Evolutionary conservation across 2,329 filamentous ascomycete genomes (phyloP).

Genomic region (Elsinoe fawcettii): DNA sequence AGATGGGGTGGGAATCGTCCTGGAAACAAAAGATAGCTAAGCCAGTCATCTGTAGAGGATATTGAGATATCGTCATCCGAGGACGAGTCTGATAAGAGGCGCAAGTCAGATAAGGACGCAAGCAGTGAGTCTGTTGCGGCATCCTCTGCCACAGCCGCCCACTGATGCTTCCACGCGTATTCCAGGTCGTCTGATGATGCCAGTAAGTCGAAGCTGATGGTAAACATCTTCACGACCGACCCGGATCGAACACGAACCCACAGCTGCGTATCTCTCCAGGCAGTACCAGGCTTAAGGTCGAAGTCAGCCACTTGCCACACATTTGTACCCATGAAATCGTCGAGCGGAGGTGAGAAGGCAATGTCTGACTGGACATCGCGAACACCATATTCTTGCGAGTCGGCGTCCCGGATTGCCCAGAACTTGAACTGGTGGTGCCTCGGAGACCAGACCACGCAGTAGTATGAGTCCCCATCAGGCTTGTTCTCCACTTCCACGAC

Average conservation of each 20-base stretch:
- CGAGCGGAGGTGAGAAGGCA: slow-evolving; percentile 55
- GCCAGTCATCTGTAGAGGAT: slow-evolving; percentile 63
- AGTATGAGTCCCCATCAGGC: slow-evolving; percentile 46
- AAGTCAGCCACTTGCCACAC: slow-evolving; percentile 46
- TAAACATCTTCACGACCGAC: slow-evolving; percentile 53
- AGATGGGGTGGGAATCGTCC: slow-evolving; percentile 73
- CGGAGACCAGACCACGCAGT: slow-evolving; percentile 78
- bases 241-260: slow-evolving; percentile 50
- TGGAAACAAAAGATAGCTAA: slow-evolving; percentile 73
- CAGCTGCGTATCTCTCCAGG: slow-evolving; percentile 35
- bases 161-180: slow-evolving; percentile 56
- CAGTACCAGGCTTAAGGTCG: slow-evolving; percentile 32
- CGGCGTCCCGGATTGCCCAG: slow-evolving; percentile 64
- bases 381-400: slow-evolving; percentile 51
- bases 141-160: slow-evolving; percentile 39
- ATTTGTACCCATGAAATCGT: slow-evolving; percentile 44
- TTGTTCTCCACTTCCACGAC: slow-evolving; percentile 59
- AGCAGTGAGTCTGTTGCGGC: slow-evolving; percentile 35
- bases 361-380: slow-evolving; percentile 61
- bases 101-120: slow-evolving; percentile 30
- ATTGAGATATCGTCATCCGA: slow-evolving; percentile 24
- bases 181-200: slow-evolving; percentile 49
- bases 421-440: slow-evolving; percentile 91
- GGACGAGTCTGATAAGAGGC: slow-evolving; percentile 19
- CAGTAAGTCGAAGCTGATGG: slow-evolving; percentile 65